phyloP scores from a whole-genome alignment of 164 flowering plant species.

The Stephania yunnanensis region DNA sequence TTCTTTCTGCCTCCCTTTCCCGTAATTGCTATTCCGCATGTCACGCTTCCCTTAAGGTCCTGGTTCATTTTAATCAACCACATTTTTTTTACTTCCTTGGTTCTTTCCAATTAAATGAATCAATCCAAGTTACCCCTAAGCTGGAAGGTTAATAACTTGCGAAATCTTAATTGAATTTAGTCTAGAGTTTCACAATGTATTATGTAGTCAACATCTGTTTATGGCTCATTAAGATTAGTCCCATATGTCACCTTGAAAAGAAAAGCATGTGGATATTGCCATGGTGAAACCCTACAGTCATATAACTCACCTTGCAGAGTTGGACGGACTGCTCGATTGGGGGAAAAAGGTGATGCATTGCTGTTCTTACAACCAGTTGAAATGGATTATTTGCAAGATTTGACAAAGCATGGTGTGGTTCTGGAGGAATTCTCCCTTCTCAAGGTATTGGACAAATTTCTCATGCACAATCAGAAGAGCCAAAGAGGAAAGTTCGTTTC shows the following conservation, averaged over 20 bases:
- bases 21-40: background rate
- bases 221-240: background rate
- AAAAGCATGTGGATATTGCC: background rate
- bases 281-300: background rate
- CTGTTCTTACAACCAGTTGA: constrained; percentile 86
- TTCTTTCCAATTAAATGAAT: background rate
- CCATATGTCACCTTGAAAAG: background rate
- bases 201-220: background rate
- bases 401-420: constrained; percentile 72
- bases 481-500: constrained; percentile 43
- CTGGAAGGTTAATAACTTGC: background rate
- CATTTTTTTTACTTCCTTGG: background rate
- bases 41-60: background rate
- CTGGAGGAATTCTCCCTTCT: constrained; percentile 67
- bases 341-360: constrained; percentile 78
- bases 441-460: constrained; percentile 61
- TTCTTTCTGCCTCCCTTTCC: background rate
- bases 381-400: constrained; percentile 63
- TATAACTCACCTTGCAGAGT: constrained; percentile 54
- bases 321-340: constrained; percentile 95
- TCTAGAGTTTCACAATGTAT: background rate
- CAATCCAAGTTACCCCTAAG: background rate
- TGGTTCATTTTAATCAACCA: background rate
- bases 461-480: constrained; percentile 34
- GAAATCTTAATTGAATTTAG: background rate